These are phyloP conservation scores for Xylariales sp. DNA, from an alignment of 2,329 filamentous ascomycete species.

Conservation along the genomic window DNA sequence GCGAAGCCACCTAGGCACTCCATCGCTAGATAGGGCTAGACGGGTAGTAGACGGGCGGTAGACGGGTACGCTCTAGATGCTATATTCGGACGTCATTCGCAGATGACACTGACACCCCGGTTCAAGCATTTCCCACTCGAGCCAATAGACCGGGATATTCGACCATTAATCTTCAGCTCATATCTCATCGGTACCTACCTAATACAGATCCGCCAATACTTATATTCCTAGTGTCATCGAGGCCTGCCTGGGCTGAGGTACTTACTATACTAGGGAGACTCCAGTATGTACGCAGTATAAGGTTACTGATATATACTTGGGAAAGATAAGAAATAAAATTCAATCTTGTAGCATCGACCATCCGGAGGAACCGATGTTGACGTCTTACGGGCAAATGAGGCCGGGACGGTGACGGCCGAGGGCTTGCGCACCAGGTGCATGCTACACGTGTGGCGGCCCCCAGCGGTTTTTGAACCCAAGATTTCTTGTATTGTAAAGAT, in stretches of 20 bases:
- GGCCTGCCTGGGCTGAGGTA: not conserved
- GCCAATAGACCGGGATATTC: slow-evolving; percentile 16
- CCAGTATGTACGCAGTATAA: not conserved
- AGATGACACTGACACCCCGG: slow-evolving; percentile 3
- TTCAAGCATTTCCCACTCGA: slow-evolving; percentile 2
- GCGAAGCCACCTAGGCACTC: slow-evolving; percentile 20
- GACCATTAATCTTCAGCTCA: slow-evolving; percentile 11
- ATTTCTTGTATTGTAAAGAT: not conserved
- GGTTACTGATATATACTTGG: not conserved
- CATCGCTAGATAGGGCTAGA: slow-evolving; percentile 9
- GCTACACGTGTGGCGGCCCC: no score
- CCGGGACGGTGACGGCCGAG: not conserved
- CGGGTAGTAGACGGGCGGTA: not conserved
- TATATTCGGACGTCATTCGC: slow-evolving; percentile 15
- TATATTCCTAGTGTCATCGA: no score
- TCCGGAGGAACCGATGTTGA: not conserved
- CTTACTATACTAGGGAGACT: no score
- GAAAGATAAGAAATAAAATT: not conserved
- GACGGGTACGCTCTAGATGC: not conserved
- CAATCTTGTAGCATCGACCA: not conserved
- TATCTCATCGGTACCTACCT: not conserved
- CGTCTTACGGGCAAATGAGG: not conserved
- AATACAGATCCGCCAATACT: slow-evolving; percentile 9
- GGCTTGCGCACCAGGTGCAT: not conserved
- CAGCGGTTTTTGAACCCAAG: no score